A percentile compares a stretch with the other conserved stretches of the same genome.
phyloP scores from a whole-genome alignment of 768 basidiomycete species.

The Russula abietina region DNA sequence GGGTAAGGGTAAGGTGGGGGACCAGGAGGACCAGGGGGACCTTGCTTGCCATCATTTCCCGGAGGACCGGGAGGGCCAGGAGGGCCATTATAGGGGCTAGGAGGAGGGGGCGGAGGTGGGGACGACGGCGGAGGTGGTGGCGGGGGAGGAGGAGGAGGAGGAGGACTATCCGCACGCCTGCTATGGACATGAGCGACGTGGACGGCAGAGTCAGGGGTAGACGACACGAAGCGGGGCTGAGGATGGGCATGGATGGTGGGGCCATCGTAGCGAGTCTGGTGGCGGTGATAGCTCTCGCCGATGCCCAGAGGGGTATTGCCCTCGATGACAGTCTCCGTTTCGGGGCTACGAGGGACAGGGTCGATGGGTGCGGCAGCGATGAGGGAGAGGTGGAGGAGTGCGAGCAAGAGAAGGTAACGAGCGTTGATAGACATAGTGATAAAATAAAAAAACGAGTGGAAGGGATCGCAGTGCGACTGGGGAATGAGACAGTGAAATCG shows the following conservation, averaged over 20 bases:
- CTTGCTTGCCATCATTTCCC: neutral
- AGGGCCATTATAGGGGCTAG: neutral
- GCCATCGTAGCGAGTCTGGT: neutral
- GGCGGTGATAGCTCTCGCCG: neutral
- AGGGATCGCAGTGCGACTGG: constrained; percentile 9
- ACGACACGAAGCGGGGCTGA: neutral
- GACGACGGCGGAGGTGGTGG: neutral
- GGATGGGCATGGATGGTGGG: neutral
- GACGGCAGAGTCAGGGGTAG: neutral
- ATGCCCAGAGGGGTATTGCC: neutral
- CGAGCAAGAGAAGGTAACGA: constrained; percentile 21
- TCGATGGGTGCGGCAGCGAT: constrained; percentile 2
- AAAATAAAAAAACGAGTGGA: constrained; percentile 10
- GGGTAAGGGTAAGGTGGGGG: neutral
- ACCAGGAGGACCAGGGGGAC: neutral
- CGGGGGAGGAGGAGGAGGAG: neutral
- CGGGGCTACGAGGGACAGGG: neutral
- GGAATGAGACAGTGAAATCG: neutral
- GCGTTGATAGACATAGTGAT: constrained; percentile 15
- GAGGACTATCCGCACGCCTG: neutral
- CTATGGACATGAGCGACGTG: neutral
- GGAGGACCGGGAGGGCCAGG: neutral
- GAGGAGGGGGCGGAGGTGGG: neutral
- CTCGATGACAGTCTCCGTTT: constrained; percentile 2
- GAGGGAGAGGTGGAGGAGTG: constrained; percentile 14